Conservation (phyloP, 2,329 filamentous ascomycete species). For the Microsporum audouinii region DNA sequence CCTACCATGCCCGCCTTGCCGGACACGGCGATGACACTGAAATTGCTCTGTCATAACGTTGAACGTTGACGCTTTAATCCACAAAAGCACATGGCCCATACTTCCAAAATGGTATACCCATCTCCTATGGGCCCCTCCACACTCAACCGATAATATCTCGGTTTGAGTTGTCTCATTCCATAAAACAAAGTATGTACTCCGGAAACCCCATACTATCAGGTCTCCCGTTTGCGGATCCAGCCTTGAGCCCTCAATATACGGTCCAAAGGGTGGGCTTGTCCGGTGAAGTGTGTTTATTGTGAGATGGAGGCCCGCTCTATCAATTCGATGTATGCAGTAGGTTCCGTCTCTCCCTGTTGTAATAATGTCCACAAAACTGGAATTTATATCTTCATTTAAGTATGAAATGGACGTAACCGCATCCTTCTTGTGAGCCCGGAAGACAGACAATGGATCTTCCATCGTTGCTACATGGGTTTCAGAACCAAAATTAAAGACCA, state of each 20-base stretch:
- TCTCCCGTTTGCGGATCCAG: constrained; percentile 42
- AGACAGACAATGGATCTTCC: constrained; percentile 12
- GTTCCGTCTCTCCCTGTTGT: constrained; percentile 67
- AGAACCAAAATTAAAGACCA: constrained; percentile 31
- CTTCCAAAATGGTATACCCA: constrained; percentile 47
- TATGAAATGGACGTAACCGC: constrained; percentile 55
- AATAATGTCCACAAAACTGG: constrained; percentile 37
- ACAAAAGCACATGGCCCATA: constrained; percentile 49
- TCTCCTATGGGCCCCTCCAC: constrained; percentile 71
- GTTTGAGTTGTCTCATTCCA: constrained; percentile 64
- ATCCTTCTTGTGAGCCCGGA: constrained; percentile 42
- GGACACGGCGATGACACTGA: constrained; percentile 42
- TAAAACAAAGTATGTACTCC: constrained; percentile 64
- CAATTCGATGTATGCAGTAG: constrained; percentile 52
- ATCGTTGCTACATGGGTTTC: not conserved
- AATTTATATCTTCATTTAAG: constrained; percentile 13
- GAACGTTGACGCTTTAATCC: constrained; percentile 56
- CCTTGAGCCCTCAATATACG: constrained; percentile 63
- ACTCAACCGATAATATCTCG: constrained; percentile 62
- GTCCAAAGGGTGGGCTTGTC: constrained; percentile 57
- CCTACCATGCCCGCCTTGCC: constrained; percentile 66
- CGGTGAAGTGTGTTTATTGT: constrained; percentile 50
- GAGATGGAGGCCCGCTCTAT: constrained; percentile 16
- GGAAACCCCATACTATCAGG: constrained; percentile 70
- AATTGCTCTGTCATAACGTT: constrained; percentile 33